A percentile compares a stretch with the other conserved stretches of the same genome.
Conservation (phyloP, 1,139 yeast genomes). For the Keqinozyma sinolaborantium region DNA sequence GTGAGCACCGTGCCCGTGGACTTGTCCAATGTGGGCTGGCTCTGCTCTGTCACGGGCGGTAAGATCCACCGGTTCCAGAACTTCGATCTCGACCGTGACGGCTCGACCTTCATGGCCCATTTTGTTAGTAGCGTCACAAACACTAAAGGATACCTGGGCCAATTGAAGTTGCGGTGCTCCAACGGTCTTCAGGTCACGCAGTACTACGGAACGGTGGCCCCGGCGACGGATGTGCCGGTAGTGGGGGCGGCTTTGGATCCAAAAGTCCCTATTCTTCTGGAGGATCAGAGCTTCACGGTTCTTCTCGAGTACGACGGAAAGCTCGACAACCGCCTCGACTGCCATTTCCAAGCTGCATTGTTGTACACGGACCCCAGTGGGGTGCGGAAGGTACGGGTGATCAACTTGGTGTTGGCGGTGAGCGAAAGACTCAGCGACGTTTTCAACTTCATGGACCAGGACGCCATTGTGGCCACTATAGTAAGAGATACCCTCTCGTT, state of each 20-base stretch:
- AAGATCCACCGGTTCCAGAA: constrained; percentile 59
- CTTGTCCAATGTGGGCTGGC: constrained; percentile 66
- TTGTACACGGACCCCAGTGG: constrained; percentile 80
- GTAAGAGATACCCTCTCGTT: constrained; percentile 67
- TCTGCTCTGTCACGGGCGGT: constrained; percentile 76
- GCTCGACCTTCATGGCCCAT: constrained; percentile 59
- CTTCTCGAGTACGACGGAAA: constrained; percentile 76
- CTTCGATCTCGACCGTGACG: constrained; percentile 70
- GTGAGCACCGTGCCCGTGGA: constrained; percentile 68
- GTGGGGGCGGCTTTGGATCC: constrained; percentile 52
- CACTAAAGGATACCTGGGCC: constrained; percentile 71
- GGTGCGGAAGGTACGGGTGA: constrained; percentile 75
- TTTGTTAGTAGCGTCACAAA: constrained; percentile 46
- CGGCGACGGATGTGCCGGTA: constrained; percentile 23
- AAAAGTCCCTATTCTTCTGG: constrained; percentile 60
- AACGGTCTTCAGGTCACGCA: constrained; percentile 82
- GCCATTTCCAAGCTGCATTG: constrained; percentile 89
- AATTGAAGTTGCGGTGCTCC: constrained; percentile 82
- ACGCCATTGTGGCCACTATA: constrained; percentile 69
- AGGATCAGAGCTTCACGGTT: constrained; percentile 68
- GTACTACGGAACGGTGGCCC: constrained; percentile 57
- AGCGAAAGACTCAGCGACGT: constrained; percentile 71
- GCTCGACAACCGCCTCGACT: constrained; percentile 67
- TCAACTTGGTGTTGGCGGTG: constrained; percentile 79
- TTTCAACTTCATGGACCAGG: constrained; percentile 82